Percentiles rank a stretch among this genome's conserved stretches.
Conservation (phyloP, 805 yeast species). For the Vanderwaltozyma yarrowii region DNA sequence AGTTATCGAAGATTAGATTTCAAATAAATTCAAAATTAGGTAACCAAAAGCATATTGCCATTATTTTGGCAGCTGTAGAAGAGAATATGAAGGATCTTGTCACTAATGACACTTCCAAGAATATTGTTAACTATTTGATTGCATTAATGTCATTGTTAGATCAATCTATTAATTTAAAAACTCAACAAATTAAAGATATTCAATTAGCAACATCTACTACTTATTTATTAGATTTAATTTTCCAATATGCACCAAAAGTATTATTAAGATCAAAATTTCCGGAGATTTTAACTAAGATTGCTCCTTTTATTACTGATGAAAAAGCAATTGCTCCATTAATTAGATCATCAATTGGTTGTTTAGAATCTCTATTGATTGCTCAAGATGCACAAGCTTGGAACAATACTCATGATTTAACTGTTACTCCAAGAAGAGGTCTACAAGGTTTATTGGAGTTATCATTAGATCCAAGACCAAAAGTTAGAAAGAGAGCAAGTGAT, state of each 20-base stretch:
- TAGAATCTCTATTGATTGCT: slow-evolving; percentile 67
- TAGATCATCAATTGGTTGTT: slow-evolving; percentile 74
- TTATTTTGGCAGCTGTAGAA: slow-evolving; percentile 81
- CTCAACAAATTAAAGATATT: slow-evolving; percentile 44
- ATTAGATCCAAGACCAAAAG: slow-evolving; percentile 86
- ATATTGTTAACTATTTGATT: slow-evolving; percentile 76
- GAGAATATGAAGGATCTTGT: slow-evolving; percentile 60
- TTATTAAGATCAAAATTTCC: slow-evolving; percentile 66
- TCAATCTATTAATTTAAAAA: slow-evolving; percentile 45
- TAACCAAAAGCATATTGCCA: slow-evolving; percentile 77
- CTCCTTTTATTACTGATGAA: slow-evolving; percentile 64
- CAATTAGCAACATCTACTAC: slow-evolving; percentile 65
- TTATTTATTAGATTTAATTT: slow-evolving; percentile 70
- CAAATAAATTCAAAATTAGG: slow-evolving; percentile 74
- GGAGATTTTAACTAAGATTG: slow-evolving; percentile 67
- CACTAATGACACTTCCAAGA: slow-evolving; percentile 34
- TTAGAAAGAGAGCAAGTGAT: slow-evolving; percentile 89
- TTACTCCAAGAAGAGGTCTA: slow-evolving; percentile 69
- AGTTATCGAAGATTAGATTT: slow-evolving; percentile 53
- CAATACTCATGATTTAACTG: slow-evolving; percentile 37
- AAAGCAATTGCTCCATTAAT: slow-evolving; percentile 71
- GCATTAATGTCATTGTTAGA: slow-evolving; percentile 75
- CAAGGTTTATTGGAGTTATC: slow-evolving; percentile 68
- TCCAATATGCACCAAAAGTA: slow-evolving; percentile 61
- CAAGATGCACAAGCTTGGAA: slow-evolving; percentile 80